Evolutionary conservation across 768 basidiomycete genomes (phyloP).

Genomic region (Mycena floridula): DNA sequence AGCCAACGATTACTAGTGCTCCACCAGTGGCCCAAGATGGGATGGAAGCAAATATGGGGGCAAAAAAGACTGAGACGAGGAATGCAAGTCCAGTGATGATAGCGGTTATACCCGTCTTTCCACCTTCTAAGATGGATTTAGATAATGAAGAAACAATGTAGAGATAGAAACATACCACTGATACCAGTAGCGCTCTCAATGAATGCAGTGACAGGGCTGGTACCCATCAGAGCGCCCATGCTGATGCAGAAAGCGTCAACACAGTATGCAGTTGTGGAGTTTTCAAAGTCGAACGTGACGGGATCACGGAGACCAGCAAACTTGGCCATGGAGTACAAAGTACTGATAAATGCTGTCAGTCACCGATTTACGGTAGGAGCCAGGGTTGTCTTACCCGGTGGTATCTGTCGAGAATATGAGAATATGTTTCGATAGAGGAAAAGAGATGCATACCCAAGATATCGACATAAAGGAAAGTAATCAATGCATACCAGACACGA

Average conservation of each 20-base stretch:
- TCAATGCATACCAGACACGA: slow-evolving; percentile 78
- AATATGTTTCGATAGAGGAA: neutral
- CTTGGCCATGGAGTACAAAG: slow-evolving; percentile 86
- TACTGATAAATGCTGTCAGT: slow-evolving; percentile 60
- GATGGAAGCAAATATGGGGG: slow-evolving; percentile 84
- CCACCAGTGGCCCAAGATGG: slow-evolving; percentile 86
- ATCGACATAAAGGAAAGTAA: slow-evolving; percentile 89
- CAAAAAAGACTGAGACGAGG: slow-evolving; percentile 82
- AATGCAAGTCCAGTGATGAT: slow-evolving; percentile 68
- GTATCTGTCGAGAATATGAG: slow-evolving; percentile 30
- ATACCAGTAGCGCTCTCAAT: slow-evolving; percentile 83
- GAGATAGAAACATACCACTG: slow-evolving; percentile 39
- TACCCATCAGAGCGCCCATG: slow-evolving; percentile 76
- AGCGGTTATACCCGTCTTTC: slow-evolving; percentile 81
- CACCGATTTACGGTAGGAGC: too few relatives aligned
- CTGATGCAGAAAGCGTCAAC: slow-evolving; percentile 78
- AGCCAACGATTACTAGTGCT: slow-evolving; percentile 81
- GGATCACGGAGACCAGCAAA: slow-evolving; percentile 85
- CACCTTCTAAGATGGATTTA: slow-evolving; percentile 54
- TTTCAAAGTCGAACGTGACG: slow-evolving; percentile 82
- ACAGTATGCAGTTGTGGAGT: slow-evolving; percentile 76
- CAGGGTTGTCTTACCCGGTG: slow-evolving; percentile 41
- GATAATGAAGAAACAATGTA: neutral
- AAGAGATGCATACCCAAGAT: slow-evolving; percentile 52
- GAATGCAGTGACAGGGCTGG: slow-evolving; percentile 77